Conservation (phyloP, 192 early-diverging fungal species). For the Kickxella alabastrina region DNA sequence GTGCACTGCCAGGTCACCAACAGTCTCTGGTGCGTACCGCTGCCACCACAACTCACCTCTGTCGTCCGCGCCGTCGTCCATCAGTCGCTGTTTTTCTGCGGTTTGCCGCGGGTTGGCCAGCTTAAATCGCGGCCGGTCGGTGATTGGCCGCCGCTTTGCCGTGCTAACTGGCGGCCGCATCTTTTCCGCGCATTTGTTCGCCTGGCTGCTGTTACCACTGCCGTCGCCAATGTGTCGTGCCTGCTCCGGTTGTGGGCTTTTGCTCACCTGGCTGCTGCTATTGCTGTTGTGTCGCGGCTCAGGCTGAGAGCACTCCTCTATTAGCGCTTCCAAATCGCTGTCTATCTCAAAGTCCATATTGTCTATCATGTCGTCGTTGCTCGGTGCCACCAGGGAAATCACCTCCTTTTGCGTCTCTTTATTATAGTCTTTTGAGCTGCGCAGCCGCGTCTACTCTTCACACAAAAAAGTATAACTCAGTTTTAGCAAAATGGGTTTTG, state of each 20-base stretch:
- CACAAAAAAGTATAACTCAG: neutral
- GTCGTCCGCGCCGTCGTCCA: constrained; percentile 4
- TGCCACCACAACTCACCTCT: constrained; percentile 43
- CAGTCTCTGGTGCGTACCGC: constrained; percentile 24
- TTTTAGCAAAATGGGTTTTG: too few relatives aligned
- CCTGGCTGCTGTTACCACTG: neutral
- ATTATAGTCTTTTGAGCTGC: constrained; percentile 3
- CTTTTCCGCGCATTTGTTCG: neutral
- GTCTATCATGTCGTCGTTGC: constrained; percentile 4
- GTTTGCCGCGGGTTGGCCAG: constrained; percentile 2
- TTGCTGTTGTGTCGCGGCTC: neutral
- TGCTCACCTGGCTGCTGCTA: neutral
- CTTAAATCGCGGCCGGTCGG: constrained; percentile 29
- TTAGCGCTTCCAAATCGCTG: constrained; percentile 44
- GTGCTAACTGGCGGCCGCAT: neutral
- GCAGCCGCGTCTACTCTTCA: too few relatives aligned
- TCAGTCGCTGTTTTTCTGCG: neutral
- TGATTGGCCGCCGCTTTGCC: constrained; percentile 24
- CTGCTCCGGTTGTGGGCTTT: too few relatives aligned
- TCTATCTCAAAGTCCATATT: constrained; percentile 28
- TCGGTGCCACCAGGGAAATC: neutral
- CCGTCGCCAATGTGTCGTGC: too few relatives aligned
- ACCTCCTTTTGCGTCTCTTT: neutral
- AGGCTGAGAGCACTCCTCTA: constrained; percentile 19
- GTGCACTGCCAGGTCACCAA: constrained; percentile 53